phyloP scores from a whole-genome alignment of 306 rosid species.

The Medicago lupulina region DNA sequence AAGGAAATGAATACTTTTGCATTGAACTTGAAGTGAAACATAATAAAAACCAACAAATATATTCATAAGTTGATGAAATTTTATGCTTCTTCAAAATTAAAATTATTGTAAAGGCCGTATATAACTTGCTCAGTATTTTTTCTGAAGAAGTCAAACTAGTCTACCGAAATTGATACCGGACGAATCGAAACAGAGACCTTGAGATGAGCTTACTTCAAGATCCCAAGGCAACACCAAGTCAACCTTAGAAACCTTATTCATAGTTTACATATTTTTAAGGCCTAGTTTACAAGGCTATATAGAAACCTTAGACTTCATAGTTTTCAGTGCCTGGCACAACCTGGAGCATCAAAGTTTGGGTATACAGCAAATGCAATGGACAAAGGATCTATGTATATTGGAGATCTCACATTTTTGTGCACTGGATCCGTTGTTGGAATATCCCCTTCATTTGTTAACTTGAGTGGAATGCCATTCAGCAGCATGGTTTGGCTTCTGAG shows the following conservation, averaged over 20 bases:
- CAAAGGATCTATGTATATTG: conserved; percentile 51
- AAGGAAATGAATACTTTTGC: not conserved
- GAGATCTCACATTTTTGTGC: conserved; percentile 49
- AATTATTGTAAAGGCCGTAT: conserved; percentile 23
- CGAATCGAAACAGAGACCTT: too few relatives aligned
- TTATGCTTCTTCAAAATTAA: conserved; percentile 9
- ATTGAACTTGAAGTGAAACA: not conserved
- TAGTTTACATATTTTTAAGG: not conserved
- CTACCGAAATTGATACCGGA: too few relatives aligned
- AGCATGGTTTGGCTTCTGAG: conserved; percentile 75
- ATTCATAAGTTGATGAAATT: conserved; percentile 39
- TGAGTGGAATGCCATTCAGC: conserved; percentile 76
- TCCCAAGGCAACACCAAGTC: too few relatives aligned
- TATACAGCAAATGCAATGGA: conserved; percentile 59
- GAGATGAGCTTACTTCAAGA: too few relatives aligned
- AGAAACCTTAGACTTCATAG: conserved; percentile 24
- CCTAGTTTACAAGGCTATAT: conserved; percentile 22
- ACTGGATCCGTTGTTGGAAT: conserved; percentile 73
- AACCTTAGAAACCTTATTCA: too few relatives aligned
- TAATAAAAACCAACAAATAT: conserved; percentile 14
- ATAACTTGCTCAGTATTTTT: conserved; percentile 35
- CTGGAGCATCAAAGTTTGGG: conserved; percentile 62
- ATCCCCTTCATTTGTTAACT: conserved; percentile 63
- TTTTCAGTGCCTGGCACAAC: conserved; percentile 42
- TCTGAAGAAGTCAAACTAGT: too few relatives aligned